Base-by-base conservation (phyloP, 768 basidiomycete species). In the Calvatia gigantea region DNA sequence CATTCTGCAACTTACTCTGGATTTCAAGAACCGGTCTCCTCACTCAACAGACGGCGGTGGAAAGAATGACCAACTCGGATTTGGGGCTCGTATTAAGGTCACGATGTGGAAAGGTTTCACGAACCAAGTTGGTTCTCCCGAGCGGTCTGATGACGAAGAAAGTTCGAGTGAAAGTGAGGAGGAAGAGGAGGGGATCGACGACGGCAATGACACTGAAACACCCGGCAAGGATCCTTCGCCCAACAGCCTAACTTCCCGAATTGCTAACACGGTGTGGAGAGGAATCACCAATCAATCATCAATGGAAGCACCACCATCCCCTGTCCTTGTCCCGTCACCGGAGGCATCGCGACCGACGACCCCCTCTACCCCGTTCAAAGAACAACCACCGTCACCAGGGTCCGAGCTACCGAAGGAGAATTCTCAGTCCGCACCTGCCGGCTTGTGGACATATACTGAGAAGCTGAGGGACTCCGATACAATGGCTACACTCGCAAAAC, bases 241-340 rank as follows among this genome's bases (percentile, higher is more conserved):
- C 21, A 54, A 51, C 29, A 49, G 45, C 38, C 23, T 59, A 48
- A 57, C 56, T 12, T 59, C 54, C n/a, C 54, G 54, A 17, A 56
- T 56, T 12, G 81, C 86, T 7, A 81, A 71, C 54, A 82, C 80
- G n/a, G 78, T 89, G 19, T 90, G 87, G 88, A 77, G 79, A 64
- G 89, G 88, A 3, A 83, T 90, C 60, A 88, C 86, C 2, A 90
- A 89, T 61, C 84, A 86, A 65, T 79, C 78, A 56, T 81, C 86
- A 2, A 86, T 87, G 86, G 86, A 86, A n/a, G 70, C 72, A 8
- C 78, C 84, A 15, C 67, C 73, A n/a, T 69, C 76, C 38, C 54
- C 54, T n/a, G 27, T 55, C 27, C 9, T 29, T 38, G 25, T 6
- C 21, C 25, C 28, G 8, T 56, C 54, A n/a, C 54, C 54, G 11